Evolutionary conservation across 345 rosid species (phyloP).

Genomic region (Citrus trifoliata): DNA sequence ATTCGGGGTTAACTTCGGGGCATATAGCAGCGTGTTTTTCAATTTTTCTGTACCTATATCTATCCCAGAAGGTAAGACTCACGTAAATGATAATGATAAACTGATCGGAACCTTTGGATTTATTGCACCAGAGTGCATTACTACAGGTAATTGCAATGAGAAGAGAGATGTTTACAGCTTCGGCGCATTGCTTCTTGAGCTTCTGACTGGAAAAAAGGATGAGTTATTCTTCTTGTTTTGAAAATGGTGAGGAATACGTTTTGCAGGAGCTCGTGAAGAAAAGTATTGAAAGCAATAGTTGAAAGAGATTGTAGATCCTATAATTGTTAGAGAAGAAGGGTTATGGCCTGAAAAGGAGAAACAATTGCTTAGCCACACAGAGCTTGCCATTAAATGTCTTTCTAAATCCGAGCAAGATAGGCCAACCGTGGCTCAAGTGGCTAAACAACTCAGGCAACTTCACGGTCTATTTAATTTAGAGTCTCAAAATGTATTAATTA

Average conservation of each 20-base stretch:
- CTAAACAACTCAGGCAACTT: constrained; percentile 7
- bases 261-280: background rate
- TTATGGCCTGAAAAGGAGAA: background rate
- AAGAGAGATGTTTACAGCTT: background rate
- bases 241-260: background rate
- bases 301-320: constrained; percentile 1
- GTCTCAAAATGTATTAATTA: background rate
- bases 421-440: constrained; percentile 24
- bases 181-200: background rate
- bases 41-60: too few species aligned
- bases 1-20: too few species aligned
- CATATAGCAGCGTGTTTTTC: too few species aligned
- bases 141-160: constrained; percentile 8
- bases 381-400: background rate
- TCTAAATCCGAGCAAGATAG: background rate
- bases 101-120: background rate
- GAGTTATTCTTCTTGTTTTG: background rate
- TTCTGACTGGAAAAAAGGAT: background rate
- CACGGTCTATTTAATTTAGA: background rate
- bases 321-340: background rate
- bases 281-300: background rate
- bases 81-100: background rate
- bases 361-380: background rate
- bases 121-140: background rate
- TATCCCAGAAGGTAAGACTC: background rate